Percentiles rank a stretch among this genome's conserved stretches.
Conservation (phyloP, 1,284 basidiomycete genomes). For the Afroboletus lepidellus region DNA sequence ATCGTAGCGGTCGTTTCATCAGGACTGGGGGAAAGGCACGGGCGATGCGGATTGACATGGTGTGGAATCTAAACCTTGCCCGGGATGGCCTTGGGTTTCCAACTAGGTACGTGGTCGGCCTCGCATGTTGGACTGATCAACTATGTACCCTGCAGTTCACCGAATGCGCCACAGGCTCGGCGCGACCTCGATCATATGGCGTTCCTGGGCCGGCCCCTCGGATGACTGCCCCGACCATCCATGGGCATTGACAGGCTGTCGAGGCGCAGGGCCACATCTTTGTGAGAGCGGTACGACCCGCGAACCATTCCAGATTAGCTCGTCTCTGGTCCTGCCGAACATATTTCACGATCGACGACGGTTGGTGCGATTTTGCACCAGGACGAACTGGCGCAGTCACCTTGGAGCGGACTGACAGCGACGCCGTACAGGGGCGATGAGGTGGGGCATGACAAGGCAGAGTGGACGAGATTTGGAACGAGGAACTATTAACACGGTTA, state of each 20-base stretch:
- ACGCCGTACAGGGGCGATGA: too few relatives aligned
- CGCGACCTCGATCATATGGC: slow-evolving; percentile 82
- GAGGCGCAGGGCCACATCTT: slow-evolving; percentile 92
- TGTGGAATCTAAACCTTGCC: slow-evolving; percentile 71
- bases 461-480: slow-evolving; percentile 54
- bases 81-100: slow-evolving; percentile 82
- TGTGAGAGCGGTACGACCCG: slow-evolving; percentile 78
- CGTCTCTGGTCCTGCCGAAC: slow-evolving; percentile 82
- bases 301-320: slow-evolving; percentile 77
- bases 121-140: neutral
- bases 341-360: slow-evolving; percentile 77
- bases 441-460: slow-evolving; percentile 2
- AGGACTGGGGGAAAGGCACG: slow-evolving; percentile 47
- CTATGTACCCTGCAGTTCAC: slow-evolving; percentile 62
- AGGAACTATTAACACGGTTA: slow-evolving; percentile 69
- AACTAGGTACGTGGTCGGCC: slow-evolving; percentile 60
- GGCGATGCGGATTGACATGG: slow-evolving; percentile 72
- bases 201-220: slow-evolving; percentile 67
- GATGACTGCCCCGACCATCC: slow-evolving; percentile 54
- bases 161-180: slow-evolving; percentile 82
- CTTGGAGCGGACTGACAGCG: slow-evolving; percentile 35
- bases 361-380: slow-evolving; percentile 74
- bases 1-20: slow-evolving; percentile 87
- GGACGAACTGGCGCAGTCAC: slow-evolving; percentile 58
- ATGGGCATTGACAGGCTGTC: slow-evolving; percentile 84